Evolutionary conservation across 345 rosid genomes (phyloP).

Genomic region (Lepidium sativum): DNA sequence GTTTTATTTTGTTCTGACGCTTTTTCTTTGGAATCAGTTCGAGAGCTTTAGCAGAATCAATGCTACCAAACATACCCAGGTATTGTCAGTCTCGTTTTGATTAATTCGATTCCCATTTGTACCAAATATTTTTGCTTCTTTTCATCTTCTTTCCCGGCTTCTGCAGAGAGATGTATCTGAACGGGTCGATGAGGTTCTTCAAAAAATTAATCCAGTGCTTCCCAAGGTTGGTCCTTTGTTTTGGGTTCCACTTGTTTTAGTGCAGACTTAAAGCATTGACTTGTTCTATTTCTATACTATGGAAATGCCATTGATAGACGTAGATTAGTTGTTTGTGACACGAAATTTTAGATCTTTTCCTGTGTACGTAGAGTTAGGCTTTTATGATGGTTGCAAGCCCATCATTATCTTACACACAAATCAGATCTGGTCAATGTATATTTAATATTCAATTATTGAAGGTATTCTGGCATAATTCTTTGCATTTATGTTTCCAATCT

Average conservation of each 20-base stretch:
- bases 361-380: neutral
- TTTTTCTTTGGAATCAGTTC: conserved; percentile 24
- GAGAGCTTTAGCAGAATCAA: conserved; percentile 30
- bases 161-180: conserved; percentile 40
- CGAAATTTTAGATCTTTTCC: neutral
- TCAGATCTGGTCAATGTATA: conserved; percentile 10
- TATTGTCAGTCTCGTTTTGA: neutral
- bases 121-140: neutral
- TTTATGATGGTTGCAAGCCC: no score
- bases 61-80: conserved; percentile 23
- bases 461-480: neutral
- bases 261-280: conserved; percentile 9
- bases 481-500: neutral
- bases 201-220: conserved; percentile 39
- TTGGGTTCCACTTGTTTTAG: conserved; percentile 6
- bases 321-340: neutral
- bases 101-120: neutral
- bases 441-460: neutral
- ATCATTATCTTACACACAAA: neutral
- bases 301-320: neutral
- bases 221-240: conserved; percentile 40
- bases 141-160: neutral
- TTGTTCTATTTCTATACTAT: neutral
- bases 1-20: neutral
- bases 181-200: conserved; percentile 41